phyloP scores from a whole-genome alignment of 225 moss, liverwort and hornwort genomes.

The Polytrichum formosum region DNA sequence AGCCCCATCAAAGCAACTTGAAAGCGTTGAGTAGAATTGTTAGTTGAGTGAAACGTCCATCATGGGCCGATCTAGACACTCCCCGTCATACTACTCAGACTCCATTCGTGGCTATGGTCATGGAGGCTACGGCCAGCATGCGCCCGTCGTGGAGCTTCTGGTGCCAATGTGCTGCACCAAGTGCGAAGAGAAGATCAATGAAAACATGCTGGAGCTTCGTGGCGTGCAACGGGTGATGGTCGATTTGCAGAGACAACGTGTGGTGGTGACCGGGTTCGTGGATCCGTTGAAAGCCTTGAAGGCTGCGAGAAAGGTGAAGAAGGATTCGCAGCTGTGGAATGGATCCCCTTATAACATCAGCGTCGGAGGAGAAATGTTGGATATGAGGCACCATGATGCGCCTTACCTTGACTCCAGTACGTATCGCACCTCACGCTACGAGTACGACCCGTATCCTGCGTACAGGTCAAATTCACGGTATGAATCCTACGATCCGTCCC shows the following conservation, averaged over 20 bases:
- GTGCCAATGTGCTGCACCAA: conserved; percentile 54
- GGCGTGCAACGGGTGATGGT: conserved; percentile 33
- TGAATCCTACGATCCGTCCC: background rate
- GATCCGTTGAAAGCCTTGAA: conserved; percentile 35
- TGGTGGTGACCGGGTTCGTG: conserved; percentile 36
- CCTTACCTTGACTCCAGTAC: background rate
- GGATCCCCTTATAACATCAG: conserved; percentile 7
- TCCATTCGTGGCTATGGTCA: background rate
- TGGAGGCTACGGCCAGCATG: conserved; percentile 4
- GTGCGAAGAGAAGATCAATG: conserved; percentile 46
- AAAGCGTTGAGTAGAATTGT: no score
- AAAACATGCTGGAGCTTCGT: conserved; percentile 32
- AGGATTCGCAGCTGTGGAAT: conserved; percentile 21
- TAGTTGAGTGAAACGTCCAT: no score
- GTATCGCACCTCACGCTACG: background rate
- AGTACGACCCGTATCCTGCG: background rate
- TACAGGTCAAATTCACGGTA: background rate
- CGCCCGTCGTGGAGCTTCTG: conserved; percentile 32
- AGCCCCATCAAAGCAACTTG: no score
- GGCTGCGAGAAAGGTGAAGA: conserved; percentile 40
- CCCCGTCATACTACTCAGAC: no score
- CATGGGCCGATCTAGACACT: no score
- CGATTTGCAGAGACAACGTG: conserved; percentile 21
- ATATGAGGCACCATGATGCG: background rate
- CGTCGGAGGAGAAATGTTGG: background rate